Evolutionary conservation across 768 basidiomycete species (phyloP).

Genomic region (Lactarius pseudohatsudake): DNA sequence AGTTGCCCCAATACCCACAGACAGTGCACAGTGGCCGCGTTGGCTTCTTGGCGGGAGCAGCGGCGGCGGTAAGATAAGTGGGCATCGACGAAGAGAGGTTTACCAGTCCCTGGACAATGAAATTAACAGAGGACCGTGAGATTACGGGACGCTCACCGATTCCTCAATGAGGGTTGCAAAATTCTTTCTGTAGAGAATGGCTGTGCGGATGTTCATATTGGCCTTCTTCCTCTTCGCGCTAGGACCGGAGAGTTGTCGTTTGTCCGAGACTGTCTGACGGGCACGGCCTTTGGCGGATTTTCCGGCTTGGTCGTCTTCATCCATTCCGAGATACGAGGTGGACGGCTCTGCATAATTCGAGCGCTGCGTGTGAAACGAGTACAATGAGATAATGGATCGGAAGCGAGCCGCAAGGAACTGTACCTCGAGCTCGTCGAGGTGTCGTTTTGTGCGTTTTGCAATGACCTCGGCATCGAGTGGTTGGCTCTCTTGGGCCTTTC

Average conservation of each 20-base stretch:
- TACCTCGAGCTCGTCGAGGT: slow-evolving; percentile 86
- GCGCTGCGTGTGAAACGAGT: slow-evolving; percentile 44
- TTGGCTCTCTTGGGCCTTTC: slow-evolving; percentile 46
- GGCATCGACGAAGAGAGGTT: slow-evolving; percentile 52
- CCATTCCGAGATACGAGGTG: slow-evolving; percentile 40
- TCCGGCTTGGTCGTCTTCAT: slow-evolving; percentile 47
- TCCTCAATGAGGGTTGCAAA: slow-evolving; percentile 73
- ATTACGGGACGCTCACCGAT: slow-evolving; percentile 53
- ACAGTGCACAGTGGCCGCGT: slow-evolving; percentile 78
- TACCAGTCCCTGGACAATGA: slow-evolving; percentile 53
- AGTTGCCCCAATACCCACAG: slow-evolving; percentile 81
- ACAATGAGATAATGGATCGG: slow-evolving; percentile 20
- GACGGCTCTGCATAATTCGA: slow-evolving; percentile 74
- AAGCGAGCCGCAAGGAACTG: slow-evolving; percentile 21
- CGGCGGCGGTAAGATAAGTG: slow-evolving; percentile 69
- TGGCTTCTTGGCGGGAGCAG: slow-evolving; percentile 60
- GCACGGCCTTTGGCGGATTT: slow-evolving; percentile 64
- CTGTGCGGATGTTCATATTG: slow-evolving; percentile 75
- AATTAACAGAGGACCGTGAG: not conserved
- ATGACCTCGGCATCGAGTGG: slow-evolving; percentile 62
- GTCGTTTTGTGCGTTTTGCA: slow-evolving; percentile 71
- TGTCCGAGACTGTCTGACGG: slow-evolving; percentile 78
- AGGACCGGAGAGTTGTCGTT: slow-evolving; percentile 53
- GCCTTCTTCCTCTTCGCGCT: slow-evolving; percentile 73
- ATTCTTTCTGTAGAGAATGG: slow-evolving; percentile 81